A percentile compares a stretch with the other conserved stretches of the same genome.
Evolutionary conservation across 202 grass and related monocot genomes (phyloP).

Genomic region (Saccharum hybrid): DNA sequence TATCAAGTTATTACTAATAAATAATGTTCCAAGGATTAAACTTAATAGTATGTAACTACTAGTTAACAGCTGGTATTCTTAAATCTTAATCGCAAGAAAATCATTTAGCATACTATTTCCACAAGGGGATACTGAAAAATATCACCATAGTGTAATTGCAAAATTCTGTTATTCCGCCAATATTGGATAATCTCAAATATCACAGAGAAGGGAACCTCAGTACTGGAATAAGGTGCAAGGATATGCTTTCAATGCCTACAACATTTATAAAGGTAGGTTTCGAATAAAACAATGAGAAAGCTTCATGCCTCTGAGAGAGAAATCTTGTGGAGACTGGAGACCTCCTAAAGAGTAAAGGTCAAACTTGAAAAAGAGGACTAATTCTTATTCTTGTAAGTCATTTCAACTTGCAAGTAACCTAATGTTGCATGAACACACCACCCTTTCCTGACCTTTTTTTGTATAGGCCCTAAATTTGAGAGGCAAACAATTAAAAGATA

Average conservation of each 20-base stretch:
- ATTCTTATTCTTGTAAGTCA: constrained; percentile 11
- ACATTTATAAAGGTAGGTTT: neutral
- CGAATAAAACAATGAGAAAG: constrained; percentile 3
- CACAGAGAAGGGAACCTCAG: neutral
- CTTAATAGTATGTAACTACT: neutral
- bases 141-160: neutral
- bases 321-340: neutral
- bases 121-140: neutral
- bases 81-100: neutral
- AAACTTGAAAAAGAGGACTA: neutral
- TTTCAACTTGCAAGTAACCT: constrained; percentile 8
- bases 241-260: constrained; percentile 9
- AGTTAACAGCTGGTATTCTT: neutral
- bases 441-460: neutral
- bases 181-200: constrained; percentile 18
- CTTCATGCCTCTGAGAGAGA: neutral
- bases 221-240: neutral
- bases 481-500: neutral
- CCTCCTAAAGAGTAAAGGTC: neutral
- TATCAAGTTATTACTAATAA: neutral
- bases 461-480: neutral
- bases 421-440: constrained; percentile 9
- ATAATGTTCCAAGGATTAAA: neutral
- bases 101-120: neutral
- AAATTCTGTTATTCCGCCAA: neutral